Percentiles rank a stretch among this genome's conserved stretches.
phyloP scores from a whole-genome alignment of 1,139 yeast genomes.

The Pichia sp. region DNA sequence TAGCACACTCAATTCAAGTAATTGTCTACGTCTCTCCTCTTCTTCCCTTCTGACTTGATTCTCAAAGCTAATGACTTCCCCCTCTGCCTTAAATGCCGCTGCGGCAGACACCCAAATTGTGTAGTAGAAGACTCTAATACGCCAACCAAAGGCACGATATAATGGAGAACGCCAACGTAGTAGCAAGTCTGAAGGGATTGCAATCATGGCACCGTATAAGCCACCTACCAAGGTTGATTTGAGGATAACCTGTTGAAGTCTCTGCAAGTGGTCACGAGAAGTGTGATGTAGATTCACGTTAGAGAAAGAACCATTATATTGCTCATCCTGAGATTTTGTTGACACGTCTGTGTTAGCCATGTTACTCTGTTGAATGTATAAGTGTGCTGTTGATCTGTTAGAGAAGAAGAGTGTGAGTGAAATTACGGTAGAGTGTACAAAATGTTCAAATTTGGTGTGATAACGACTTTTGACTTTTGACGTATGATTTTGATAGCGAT shows the following conservation, averaged over 20 bases:
- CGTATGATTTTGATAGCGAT: too few relatives aligned
- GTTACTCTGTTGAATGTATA: too few relatives aligned
- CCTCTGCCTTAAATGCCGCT: conserved; percentile 29
- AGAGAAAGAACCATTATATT: conserved; percentile 9
- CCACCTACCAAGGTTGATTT: conserved; percentile 27
- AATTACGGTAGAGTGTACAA: too few relatives aligned
- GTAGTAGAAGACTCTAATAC: conserved; percentile 29
- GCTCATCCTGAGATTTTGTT: not conserved
- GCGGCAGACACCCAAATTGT: conserved; percentile 29
- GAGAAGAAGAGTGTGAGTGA: too few relatives aligned
- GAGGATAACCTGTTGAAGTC: conserved; percentile 23
- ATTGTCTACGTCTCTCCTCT: conserved; percentile 22
- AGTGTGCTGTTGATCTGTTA: too few relatives aligned
- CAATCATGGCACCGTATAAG: conserved; percentile 28
- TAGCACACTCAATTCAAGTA: conserved; percentile 26
- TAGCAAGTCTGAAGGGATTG: conserved; percentile 28
- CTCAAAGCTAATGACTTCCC: conserved; percentile 27
- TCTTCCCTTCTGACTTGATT: conserved; percentile 25
- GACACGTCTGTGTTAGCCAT: not conserved
- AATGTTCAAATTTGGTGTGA: too few relatives aligned
- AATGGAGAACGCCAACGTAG: conserved; percentile 29
- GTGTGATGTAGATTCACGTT: conserved; percentile 17
- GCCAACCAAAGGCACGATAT: conserved; percentile 28
- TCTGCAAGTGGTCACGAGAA: conserved; percentile 20
- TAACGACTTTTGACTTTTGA: too few relatives aligned